A percentile compares a stretch with the other conserved stretches of the same genome.
phyloP scores from a whole-genome alignment of 345 rosid species.

The Eucalyptus paniculata region DNA sequence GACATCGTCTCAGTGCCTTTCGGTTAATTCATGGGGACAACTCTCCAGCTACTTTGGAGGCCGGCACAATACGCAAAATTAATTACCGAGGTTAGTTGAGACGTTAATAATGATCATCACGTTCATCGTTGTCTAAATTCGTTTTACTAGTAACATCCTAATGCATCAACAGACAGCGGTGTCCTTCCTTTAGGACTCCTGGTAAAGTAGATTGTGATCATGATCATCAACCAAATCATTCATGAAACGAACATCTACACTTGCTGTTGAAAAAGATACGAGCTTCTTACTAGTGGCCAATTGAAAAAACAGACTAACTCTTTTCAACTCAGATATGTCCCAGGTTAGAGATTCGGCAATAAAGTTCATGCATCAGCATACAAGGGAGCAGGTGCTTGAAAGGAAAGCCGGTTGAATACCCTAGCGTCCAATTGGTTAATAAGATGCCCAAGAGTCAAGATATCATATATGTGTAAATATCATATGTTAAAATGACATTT shows the following conservation, averaged over 20 bases:
- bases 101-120: not conserved
- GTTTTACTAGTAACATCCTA: not conserved
- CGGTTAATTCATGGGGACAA: not conserved
- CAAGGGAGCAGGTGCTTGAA: not conserved
- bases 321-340: not conserved
- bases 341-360: not conserved
- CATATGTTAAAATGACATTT: not conserved
- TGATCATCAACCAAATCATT: not conserved
- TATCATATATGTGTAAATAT: not conserved
- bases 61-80: not conserved
- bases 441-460: not conserved
- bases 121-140: not conserved
- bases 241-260: not conserved
- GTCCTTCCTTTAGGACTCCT: not conserved
- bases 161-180: not conserved
- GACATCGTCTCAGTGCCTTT: not conserved
- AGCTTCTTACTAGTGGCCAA: not conserved
- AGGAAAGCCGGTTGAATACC: not conserved
- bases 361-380: not conserved
- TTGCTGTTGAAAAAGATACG: not conserved
- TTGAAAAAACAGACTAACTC: not conserved
- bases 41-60: not conserved
- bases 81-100: not conserved
- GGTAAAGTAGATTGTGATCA: not conserved
- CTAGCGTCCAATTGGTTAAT: not conserved